phyloP scores from a whole-genome alignment of 2,329 filamentous ascomycete species.

The Beauveria rudraprayagi region DNA sequence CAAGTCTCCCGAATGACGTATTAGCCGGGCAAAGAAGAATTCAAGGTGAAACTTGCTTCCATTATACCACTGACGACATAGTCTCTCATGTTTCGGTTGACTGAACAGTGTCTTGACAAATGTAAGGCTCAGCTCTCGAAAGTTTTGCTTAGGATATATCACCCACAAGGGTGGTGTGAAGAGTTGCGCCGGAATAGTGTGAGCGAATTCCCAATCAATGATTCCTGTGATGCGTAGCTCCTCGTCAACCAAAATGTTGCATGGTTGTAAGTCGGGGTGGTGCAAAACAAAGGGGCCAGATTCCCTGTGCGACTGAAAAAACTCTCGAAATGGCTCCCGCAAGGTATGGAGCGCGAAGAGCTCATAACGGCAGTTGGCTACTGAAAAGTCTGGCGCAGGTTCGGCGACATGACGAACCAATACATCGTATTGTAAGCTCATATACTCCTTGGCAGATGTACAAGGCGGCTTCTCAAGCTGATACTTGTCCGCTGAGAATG shows the following conservation, averaged over 20 bases:
- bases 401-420: not conserved
- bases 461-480: not conserved
- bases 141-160: not conserved
- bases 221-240: not conserved
- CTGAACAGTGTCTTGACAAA: not conserved
- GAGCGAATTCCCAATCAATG: not conserved
- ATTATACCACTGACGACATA: not conserved
- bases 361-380: not conserved
- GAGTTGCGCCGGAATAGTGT: not conserved
- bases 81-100: not conserved
- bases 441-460: not conserved
- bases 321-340: not conserved
- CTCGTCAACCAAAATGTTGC: not conserved
- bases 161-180: not conserved
- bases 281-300: not conserved
- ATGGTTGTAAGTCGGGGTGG: not conserved
- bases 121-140: not conserved
- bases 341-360: not conserved
- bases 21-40: not conserved
- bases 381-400: not conserved
- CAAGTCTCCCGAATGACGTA: not conserved
- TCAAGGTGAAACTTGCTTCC: not conserved
- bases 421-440: not conserved
- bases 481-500: not conserved
- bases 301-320: not conserved